Evolutionary conservation across 768 basidiomycete genomes (phyloP), one percentile per base, ranked within the genome.

Genomic region (Suillus luteus): DNA sequence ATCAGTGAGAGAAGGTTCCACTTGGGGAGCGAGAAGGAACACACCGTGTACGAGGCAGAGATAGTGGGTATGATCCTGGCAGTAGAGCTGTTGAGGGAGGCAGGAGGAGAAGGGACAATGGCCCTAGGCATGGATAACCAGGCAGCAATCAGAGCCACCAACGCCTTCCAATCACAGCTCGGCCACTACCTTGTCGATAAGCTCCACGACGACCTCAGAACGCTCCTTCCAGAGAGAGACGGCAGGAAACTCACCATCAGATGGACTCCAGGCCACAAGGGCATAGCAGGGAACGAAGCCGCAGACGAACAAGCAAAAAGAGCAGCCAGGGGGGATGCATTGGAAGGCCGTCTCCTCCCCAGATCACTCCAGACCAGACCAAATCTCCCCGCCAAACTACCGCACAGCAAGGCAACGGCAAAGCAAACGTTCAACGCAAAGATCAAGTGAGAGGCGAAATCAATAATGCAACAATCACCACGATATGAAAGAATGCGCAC

Each of bases 251-350:
- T 72, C 0, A 35, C 5, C 1, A 24, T 72, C 5, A 46, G 27
- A 1, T 76, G 75, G 75, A 66, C 65, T 5, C 69, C 71, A 22
- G 72, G 73, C 0, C 74, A 75, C 64, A 59, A 43, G 8, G 68
- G 68, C 9, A 67, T 76, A 5, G 59, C 38, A 12, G 75, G 75
- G 2, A 76, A 76, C 33, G 66, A 76, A 58, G 31, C 14, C 12
- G 70, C 68, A 10, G 19, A 44, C 8, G 1, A 15, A 5, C 2
- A 3, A 2, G 38, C 38, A 12, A 38, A 38, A 38, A 38, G 38
- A 3, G 38, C 38, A 38, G 38, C 38, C 0, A 38, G 38, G 11
- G 38, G 38, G 11, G 38, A 38, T 4, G 31, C 31, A 1, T 31
- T 3, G 3, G 31, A 31, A 31, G 3, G 31, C 31, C 31, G 31